Evolutionary conservation across 805 yeast genomes (phyloP), one percentile per base, ranked within the genome.

Genomic region (Candida silvicultrix): DNA sequence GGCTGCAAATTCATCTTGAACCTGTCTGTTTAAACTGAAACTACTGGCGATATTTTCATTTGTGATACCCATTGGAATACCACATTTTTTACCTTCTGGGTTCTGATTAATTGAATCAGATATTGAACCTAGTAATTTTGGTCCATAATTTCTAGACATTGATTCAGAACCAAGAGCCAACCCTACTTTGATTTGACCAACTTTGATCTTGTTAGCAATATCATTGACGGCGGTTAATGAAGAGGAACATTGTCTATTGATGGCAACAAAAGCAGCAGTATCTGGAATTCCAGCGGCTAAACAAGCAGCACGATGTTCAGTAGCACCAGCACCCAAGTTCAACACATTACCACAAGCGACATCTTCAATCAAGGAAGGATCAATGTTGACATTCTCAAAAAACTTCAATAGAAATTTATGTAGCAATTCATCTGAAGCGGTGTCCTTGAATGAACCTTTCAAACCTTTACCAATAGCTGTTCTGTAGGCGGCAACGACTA

Each of bases 31-130:
- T 49, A 92, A 73, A 51, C 68, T 65, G 67, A 73, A 90, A 64
- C 76, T 75, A 38, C 67, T 65, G 25, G 95, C 90, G 46, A 92
- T 86, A 65, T 92, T 92, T 71, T 92, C 98, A 62, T 89, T 86
- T 45, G 98, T 92, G 59, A 83, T 82, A 40, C 98, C 98, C 98
- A 92, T 92, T 54, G 98, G 98, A 51, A 92, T 80, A 66, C 85
- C 69, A 69, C 97, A 92, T 65, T 82, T 82, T 50, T 71, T 71
- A n/a, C 84, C 83, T 41, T 70, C 76, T 42, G 63, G 59, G 53
- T 72, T 64, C 10, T 63, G 62, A 40, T 69, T 59, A 58, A 78
- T 60, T 16, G 68, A 67, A 19, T 76, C 74, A 12, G 87, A 80
- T 49, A 83, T 71, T 38, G 71, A 68, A 11, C 89, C 84, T 48